Conservation (phyloP, 2,329 filamentous ascomycete species). For the Taxawa tesnikishii region DNA sequence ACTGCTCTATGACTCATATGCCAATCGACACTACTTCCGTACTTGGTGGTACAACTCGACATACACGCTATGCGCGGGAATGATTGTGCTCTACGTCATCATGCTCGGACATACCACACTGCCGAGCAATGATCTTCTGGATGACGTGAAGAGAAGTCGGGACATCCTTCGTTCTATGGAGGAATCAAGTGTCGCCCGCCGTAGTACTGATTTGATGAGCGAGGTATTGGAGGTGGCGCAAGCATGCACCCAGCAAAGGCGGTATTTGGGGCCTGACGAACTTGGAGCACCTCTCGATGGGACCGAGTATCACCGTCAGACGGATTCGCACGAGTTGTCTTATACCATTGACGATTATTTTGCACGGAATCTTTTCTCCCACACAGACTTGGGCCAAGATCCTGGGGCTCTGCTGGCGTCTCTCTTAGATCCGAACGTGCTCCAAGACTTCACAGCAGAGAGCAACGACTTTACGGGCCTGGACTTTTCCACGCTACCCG, state of each 20-base stretch:
- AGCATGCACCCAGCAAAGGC: constrained; percentile 1
- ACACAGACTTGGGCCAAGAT: constrained; percentile 1
- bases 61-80: constrained; percentile 20
- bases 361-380: neutral
- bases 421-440: constrained; percentile 2
- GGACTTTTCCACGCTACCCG: neutral
- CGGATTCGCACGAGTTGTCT: neutral
- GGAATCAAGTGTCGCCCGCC: constrained; percentile 18
- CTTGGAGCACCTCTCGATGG: neutral
- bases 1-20: constrained; percentile 19
- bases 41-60: constrained; percentile 24
- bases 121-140: constrained; percentile 11
- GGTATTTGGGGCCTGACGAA: neutral
- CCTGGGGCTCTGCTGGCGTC: constrained; percentile 4
- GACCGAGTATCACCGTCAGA: no score
- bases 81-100: constrained; percentile 20
- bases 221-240: constrained; percentile 17
- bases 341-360: neutral
- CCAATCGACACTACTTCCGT: constrained; percentile 18
- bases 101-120: constrained; percentile 6
- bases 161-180: constrained; percentile 21
- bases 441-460: constrained; percentile 4
- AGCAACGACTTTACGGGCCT: neutral
- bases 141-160: constrained; percentile 18
- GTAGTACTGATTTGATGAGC: constrained; percentile 18